phyloP scores from a whole-genome alignment of 805 yeast species.

The Yamadazyma paraphyllophila region DNA sequence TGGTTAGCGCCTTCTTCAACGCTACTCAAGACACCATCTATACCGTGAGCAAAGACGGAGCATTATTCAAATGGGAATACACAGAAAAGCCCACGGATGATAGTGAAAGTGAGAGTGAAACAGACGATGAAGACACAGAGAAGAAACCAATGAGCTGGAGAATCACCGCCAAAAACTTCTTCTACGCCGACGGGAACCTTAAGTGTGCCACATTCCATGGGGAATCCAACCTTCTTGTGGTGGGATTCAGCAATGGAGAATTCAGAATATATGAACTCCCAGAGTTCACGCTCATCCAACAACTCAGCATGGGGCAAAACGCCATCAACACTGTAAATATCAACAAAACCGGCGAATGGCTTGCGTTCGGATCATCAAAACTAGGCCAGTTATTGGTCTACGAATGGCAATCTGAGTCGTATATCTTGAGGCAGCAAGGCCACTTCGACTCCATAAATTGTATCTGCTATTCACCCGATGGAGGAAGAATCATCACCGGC shows the following conservation, averaged over 20 bases:
- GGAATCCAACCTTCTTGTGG: conserved; percentile 65
- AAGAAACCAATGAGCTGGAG: conserved; percentile 61
- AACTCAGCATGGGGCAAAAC: conserved; percentile 86
- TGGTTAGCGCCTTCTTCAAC: conserved; percentile 82
- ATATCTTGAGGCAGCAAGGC: conserved; percentile 93
- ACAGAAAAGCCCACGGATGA: conserved; percentile 52
- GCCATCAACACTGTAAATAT: conserved; percentile 79
- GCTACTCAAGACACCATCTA: conserved; percentile 86
- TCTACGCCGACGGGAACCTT: conserved; percentile 67
- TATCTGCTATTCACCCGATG: conserved; percentile 90
- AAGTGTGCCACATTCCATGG: conserved; percentile 85
- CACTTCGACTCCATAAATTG: conserved; percentile 90
- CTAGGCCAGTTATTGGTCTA: conserved; percentile 93
- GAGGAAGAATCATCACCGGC: conserved; percentile 86
- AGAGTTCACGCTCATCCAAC: conserved; percentile 75
- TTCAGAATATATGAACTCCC: conserved; percentile 90
- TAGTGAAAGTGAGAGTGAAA: conserved; percentile 40
- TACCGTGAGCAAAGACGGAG: conserved; percentile 93
- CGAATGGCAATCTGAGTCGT: conserved; percentile 98
- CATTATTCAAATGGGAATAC: conserved; percentile 89
- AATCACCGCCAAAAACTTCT: conserved; percentile 73
- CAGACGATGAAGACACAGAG: conserved; percentile 25
- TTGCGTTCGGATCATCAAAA: conserved; percentile 88
- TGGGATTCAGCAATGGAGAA: conserved; percentile 87
- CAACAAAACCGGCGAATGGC: conserved; percentile 90